phyloP scores from a whole-genome alignment of 306 rosid species.

The Macrotyloma uniflorum region DNA sequence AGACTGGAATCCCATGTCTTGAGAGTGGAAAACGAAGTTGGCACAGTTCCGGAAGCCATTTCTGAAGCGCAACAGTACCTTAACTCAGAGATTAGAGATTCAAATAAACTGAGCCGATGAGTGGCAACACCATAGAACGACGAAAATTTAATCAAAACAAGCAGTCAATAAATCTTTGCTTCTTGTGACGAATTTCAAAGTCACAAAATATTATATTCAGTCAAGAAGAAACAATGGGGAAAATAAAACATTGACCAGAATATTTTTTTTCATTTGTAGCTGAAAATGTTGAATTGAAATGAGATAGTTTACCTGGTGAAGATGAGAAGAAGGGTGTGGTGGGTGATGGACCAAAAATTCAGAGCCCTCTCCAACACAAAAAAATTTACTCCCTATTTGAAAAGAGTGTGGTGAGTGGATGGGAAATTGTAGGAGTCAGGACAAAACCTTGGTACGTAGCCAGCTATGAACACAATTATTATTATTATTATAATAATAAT shows the following conservation, averaged over 20 bases:
- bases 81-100: conserved; percentile 37
- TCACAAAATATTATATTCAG: background rate
- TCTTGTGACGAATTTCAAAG: conserved; percentile 1
- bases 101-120: conserved; percentile 26
- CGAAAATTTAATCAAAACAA: conserved; percentile 11
- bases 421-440: background rate
- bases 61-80: conserved; percentile 42
- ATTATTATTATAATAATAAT: background rate
- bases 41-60: conserved; percentile 84
- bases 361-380: conserved; percentile 23
- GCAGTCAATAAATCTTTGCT: conserved; percentile 2
- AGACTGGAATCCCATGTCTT: conserved; percentile 66
- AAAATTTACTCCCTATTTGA: background rate
- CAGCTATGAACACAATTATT: conserved; percentile 20
- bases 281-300: conserved; percentile 13
- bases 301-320: conserved; percentile 29
- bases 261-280: background rate
- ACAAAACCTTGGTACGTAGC: conserved; percentile 32
- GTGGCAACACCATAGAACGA: conserved; percentile 25
- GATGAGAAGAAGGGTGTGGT: conserved; percentile 39
- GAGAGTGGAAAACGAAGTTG: conserved; percentile 64
- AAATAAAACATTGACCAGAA: background rate
- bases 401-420: background rate
- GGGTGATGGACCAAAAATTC: conserved; percentile 29
- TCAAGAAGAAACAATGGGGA: background rate